Evolutionary conservation across 371 early-diverging fungal species (phyloP), one percentile per base, ranked within the genome.

Genomic region (Zopfochytrium polystomum): DNA sequence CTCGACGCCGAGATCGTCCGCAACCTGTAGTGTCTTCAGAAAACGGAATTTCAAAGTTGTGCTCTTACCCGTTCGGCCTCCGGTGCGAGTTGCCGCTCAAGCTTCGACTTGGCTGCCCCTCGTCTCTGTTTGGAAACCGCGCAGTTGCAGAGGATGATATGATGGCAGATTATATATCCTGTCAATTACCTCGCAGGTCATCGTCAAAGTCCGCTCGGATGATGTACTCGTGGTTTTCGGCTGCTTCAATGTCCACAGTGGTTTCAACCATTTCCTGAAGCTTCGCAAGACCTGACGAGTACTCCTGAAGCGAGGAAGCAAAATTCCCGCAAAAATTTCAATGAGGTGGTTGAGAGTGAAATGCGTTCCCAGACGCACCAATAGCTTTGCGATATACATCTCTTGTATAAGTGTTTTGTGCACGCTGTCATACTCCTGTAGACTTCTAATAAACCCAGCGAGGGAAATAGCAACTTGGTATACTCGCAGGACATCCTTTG

Each of bases 171-270:
- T 31, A 35, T 35, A 11, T 15, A 0, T 32, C 27, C 15, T 32
- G 18, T 9, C 38, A 7, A 50, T 27, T 71, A 88, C 90, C 81
- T 78, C 89, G 80, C 51, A 96, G 69, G 0, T 76, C 80, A 27
- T 79, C 78, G 71, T 95, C 91, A 69, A 89, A 89, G 34, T 90
- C 88, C 0, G 96, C 76, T 42, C 88, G 88, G 58, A 98, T 85
- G n/a, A 89, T 70, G 63, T 88, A 96, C 65, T 95, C 90, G 70
- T 96, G 96, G 51, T 80, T 71, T 34, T 93, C 93, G 0, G 87
- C 82, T 2, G 91, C 90, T 5, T 85, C 85, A 23, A 98, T 72
- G 71, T 98, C 98, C 52, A 98, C 85, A 0, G 92, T 91, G 0
- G 87, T 85, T 60, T 93, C 96, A 2, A 96, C 90, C 58, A 93